Evolutionary conservation across 192 early-diverging fungal genomes (phyloP), one percentile per base, ranked within the genome.

Genomic region (Chytriomyces sp.): DNA sequence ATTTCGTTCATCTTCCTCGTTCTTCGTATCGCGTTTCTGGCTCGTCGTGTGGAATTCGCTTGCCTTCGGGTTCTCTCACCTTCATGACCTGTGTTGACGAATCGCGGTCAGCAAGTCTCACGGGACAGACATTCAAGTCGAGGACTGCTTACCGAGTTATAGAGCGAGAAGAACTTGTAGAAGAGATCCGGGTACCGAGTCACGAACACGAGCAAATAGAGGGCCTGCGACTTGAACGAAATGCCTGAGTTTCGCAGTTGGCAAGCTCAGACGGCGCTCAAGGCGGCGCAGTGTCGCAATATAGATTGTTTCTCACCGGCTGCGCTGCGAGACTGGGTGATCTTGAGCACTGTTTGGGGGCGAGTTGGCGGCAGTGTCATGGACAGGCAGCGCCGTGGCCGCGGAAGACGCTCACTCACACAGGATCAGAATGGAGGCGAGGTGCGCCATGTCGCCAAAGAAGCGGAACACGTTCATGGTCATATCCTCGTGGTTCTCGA

Each of bases 151-250:
- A 90, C 73, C 30, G 93, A 88, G 83, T 98, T 98, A 85, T 99
- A 99, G 17, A 96, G 72, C 0, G 93, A 93, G 39, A 89, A 64
- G 60, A 84, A 95, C 37, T 78, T 72, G 32, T 81, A 81, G 65
- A 93, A 86, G 64, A 99, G 84, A 78, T 99, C 98, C 34, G 95
- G 80, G 76, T 99, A 99, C 56, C 98, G 92, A n/a, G 95, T 90
- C 59, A 87, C 73, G 78, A 98, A 99, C 8, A 99, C 94, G 33
- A 92, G 53, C 26, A 95, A 83, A 71, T 97, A 98, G 32, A 99
- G 86, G 0, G 84, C 82, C 84, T 99, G 98, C 0, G 96, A 90
- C 80, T 99, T 99, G 85, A 98, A 93, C 14, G 98, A 99, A 58
- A 99, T 97, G 26, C 98, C 93, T 95, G 72, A 49, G 22, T 22